Evolutionary conservation across 2,329 filamentous ascomycete species (phyloP), one percentile per base, ranked within the genome.

Genomic region (Alternaria triticimaculans): DNA sequence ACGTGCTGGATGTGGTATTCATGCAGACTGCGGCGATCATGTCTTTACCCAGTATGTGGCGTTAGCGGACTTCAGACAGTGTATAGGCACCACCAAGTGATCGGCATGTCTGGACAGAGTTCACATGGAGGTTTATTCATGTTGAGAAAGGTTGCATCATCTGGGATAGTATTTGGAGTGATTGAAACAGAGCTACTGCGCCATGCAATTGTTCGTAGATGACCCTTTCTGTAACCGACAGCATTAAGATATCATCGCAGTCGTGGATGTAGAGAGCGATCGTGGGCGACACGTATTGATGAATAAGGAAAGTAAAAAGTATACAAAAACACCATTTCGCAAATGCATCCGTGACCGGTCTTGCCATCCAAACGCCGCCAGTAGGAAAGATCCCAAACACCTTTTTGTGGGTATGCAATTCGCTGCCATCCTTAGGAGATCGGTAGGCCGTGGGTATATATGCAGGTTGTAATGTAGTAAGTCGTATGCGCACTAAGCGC

Each of bases 371-470:
- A 67, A 64, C 60, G 58, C 61, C 58, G 14, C 15, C 54, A 37
- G 28, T 44, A 50, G 46, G 33, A 64, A 60, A 55, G 9, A 37
- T 44, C 58, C 59, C 55, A 62, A 70, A 69, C 66, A 45, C 68
- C 63, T 51, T 67, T 65, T 60, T 67, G 60, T 46, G 60, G 62
- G 50, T 68, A 71, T 71, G 65, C 67, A 66, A 64, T 55, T 67
- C 51, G 68, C 61, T 64, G 60, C 60, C 58, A 60, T 64, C 45
- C 55, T 44, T 18, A 11, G 55, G 53, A 53, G 45, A 60, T 25
- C 55, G 56, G 28, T 60, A 53, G 62, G 66, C 62, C 63, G 66
- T 70, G 68, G 66, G 65, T 71, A 69, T 69, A 66, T 66, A 61
- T 67, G 67, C 66, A 69, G 57, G 53, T 59, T 66, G 63, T 62